Base-by-base conservation (phyloP, 345 rosid species). In the Streptanthus diversifolius region DNA sequence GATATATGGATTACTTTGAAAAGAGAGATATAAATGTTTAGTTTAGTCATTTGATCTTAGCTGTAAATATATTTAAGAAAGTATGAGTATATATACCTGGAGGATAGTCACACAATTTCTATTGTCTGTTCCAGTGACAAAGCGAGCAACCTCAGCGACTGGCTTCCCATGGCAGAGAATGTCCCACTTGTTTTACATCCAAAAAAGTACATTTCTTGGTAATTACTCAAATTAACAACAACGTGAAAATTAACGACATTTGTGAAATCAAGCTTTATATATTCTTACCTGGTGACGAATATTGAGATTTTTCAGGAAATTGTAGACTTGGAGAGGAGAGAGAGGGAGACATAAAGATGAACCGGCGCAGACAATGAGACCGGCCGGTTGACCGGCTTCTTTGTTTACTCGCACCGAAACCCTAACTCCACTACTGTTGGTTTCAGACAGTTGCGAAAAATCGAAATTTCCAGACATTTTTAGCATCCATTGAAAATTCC, bases 261-360 rank as follows among this genome's bases (percentile, higher is more conserved):
- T 24, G 66, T 35, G 19, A 24, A 56, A 47, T 13, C 12, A 41
- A 57, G 3, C 14, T 24, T 13, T 49, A 32, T 63, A 8, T 43
- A n/a, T 43, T 15, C 10, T 17, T 66, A 90, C 97, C 88, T 87
- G 82, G 68, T 21, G 40, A 55, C 97, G 78, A 10, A 60, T 57
- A 8, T 82, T 79, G n/a, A 79, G 71, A 48, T 82, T 79, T 29
- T n/a, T 73, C 67, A 93, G 76, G 78, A 84, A 84, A 61, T 45
- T 19, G 40, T 89, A 89, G 67, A 89, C 81, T 7, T 30, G 22
- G 24, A 72, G 49, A 37, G 77, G 85, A 5, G 80, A 76, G 32
- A 84, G 51, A 9, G 98, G 91, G 73, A 93, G 87, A 87, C 85
- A 85, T 2, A 93, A 80, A 52, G 97, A 86, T 69, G 89, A 82